phyloP scores from a whole-genome alignment of 2,329 filamentous ascomycete species.

The Calonectria naviculata region DNA sequence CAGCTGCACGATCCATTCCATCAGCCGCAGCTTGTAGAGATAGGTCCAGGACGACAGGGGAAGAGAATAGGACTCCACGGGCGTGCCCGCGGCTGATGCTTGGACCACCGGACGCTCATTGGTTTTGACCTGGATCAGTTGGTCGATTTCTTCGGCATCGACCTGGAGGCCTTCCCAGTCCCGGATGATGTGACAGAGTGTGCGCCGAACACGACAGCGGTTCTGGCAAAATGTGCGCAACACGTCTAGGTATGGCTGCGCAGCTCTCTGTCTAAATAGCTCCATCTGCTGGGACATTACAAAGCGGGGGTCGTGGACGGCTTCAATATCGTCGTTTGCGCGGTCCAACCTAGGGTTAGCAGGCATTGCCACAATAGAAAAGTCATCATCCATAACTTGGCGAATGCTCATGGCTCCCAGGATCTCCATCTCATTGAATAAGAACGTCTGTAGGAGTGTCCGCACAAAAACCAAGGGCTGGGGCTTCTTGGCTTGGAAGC shows the following conservation, averaged over 20 bases:
- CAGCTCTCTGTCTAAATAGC: constrained; percentile 68
- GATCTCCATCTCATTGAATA: constrained; percentile 79
- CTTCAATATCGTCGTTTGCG: constrained; percentile 80
- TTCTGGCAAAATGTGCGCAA: constrained; percentile 91
- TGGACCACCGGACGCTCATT: constrained; percentile 70
- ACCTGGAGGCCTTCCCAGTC: constrained; percentile 88
- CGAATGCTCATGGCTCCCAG: constrained; percentile 76
- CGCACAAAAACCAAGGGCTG: constrained; percentile 87
- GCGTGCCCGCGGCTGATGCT: constrained; percentile 40
- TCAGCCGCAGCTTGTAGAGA: constrained; percentile 87
- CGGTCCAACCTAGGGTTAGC: constrained; percentile 77
- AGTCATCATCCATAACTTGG: constrained; percentile 82
- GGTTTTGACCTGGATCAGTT: constrained; percentile 70
- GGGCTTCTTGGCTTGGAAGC: constrained; percentile 82
- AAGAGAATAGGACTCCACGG: constrained; percentile 70
- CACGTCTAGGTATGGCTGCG: constrained; percentile 83
- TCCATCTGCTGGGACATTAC: constrained; percentile 81
- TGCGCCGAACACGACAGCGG: constrained; percentile 86
- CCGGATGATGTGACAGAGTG: constrained; percentile 83
- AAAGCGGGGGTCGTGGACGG: constrained; percentile 78
- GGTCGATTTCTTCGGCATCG: constrained; percentile 83
- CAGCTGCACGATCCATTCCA: constrained; percentile 88
- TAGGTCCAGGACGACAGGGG: constrained; percentile 91
- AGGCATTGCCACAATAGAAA: constrained; percentile 82
- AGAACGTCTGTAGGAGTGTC: constrained; percentile 79